Base-by-base conservation (phyloP, 176 grass and related monocot genomes). In the Canna indica region DNA sequence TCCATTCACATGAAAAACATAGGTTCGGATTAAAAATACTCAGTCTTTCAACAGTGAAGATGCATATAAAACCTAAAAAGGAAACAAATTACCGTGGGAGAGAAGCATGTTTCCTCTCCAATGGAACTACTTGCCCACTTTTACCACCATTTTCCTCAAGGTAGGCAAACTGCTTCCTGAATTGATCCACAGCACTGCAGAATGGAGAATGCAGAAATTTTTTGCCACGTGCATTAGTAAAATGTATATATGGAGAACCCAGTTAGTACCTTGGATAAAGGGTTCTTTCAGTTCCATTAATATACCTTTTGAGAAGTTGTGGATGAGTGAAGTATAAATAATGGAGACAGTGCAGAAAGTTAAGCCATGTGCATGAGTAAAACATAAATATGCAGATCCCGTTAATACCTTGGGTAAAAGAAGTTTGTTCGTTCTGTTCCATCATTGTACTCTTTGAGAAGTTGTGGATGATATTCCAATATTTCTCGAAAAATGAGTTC, bases 31-130 rank as follows among this genome's bases (percentile, higher is more conserved):
- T n/a, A 53, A 20, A 53, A 50, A 54, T 18, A 54, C 7, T 6
- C 17, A 25, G 50, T 7, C 50, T 54, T 54, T n/a, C 22, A 5
- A 9, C 50, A 54, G 22, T n/a, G 50, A 54, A 54, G 50, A 54
- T 54, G 50, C 22, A 8, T n/a, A 6, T n/a, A 54, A 18, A 63
- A 17, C 11, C 59, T 17, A 34, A 63, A 63, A 63, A 60, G 7
- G 24, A 60, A 30, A 36, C 9, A n/a, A 82, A 17, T 44, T 62
- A 86, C 84, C 84, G 78, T 3, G 84, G 84, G 47, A 82, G 78
- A 76, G 84, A 86, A 79, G 77, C 73, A 82, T 86, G 79, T 32
- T 86, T 82, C 76, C 84, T 82, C 67, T 79, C 65, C 34, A 79
- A 47, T 67, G 84, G 76, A 59, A 60, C 45, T 66, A 65, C 68